Base-by-base conservation (phyloP, 352 stramenopile genomes). In the Peronosclerospora sorghi region DNA sequence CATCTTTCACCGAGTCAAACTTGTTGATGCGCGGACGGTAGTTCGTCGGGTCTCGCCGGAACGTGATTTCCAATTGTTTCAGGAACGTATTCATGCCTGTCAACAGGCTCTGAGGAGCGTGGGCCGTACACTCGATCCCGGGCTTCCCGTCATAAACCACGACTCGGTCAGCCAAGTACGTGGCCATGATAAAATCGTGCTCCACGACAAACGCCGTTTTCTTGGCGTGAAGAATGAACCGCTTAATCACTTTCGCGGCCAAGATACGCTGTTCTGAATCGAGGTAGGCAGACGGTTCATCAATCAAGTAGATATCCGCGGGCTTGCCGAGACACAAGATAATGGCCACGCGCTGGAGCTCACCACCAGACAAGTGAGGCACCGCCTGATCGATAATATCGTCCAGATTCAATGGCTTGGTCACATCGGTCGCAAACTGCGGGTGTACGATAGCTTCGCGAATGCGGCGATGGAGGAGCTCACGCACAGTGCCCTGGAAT, bases 161-260 rank as follows among this genome's bases (percentile, higher is more conserved):
- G 10, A 98, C 94, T 35, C 94, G 87, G 62, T 98, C 93, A 35
- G 92, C 94, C 50, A 99, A 74, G 73, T 99, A 99, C 19, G 96
- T 99, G 34, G 95, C 96, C 96, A 99, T 99, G 67, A 99, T 99
- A 75, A 99, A 99, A 88, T 99, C 96, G 78, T 99, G 96, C 76
- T 99, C 96, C 12, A 99, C 96, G 26, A 99, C 77, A 66, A 99
- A 99, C 6, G 95, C 96, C 18, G 96, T 99, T 68, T 98, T 98
- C 80, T 99, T 99, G 21, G 93, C 83, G 82, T 99, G 95, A 65
- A 99, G 86, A 46, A 99, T 98, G 65, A 98, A 99, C 27, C 96
- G 88, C 77, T 99, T 98, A 65, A 99, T 99, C 45, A 99, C 95
- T 77, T 98, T 98, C 41, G 94, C 91, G 50, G 92, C 96, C 44